A percentile compares a stretch with the other conserved stretches of the same genome.
Evolutionary conservation across 129 eudicot species (phyloP).

Genomic region (Lonicera japonica): DNA sequence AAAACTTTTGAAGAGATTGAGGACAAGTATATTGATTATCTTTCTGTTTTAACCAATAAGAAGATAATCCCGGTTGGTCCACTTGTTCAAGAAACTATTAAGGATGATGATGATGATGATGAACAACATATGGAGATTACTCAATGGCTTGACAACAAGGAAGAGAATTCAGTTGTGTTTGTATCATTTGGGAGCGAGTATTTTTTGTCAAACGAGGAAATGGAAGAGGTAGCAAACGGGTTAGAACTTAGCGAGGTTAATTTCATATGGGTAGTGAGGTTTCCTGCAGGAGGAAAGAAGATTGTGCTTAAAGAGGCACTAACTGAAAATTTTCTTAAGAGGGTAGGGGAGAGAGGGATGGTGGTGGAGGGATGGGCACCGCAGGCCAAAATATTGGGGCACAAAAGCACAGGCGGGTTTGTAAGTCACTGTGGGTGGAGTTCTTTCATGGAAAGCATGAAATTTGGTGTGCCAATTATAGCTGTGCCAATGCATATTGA

Average conservation of each 20-base stretch:
- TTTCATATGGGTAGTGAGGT: constrained; percentile 21
- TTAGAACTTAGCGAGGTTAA: constrained; percentile 6
- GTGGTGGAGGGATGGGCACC: constrained; percentile 21
- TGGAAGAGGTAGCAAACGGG: constrained; percentile 15
- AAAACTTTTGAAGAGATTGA: constrained; percentile 13
- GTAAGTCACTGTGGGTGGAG: constrained; percentile 31
- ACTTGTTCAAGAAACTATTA: constrained; percentile 1
- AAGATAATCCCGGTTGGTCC: constrained; percentile 13
- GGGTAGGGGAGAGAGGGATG: constrained; percentile 11
- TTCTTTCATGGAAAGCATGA: constrained; percentile 21
- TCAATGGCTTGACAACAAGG: constrained; percentile 19
- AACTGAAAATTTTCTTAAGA: constrained; percentile 1
- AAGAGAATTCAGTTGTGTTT: constrained; percentile 8
- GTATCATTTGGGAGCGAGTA: constrained; percentile 21
- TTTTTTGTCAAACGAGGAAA: constrained; percentile 11
- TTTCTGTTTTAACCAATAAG: constrained; percentile 2
- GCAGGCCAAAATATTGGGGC: constrained; percentile 3
- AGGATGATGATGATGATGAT: neutral
- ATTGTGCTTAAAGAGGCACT: neutral
- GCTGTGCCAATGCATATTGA: constrained; percentile 36
- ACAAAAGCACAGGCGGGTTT: constrained; percentile 16
- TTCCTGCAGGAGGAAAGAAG: constrained; percentile 7
- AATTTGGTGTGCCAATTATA: constrained; percentile 29
- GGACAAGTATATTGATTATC: constrained; percentile 9
- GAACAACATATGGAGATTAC: neutral